A percentile compares a stretch with the other conserved stretches of the same genome.
Evolutionary conservation across 2,329 filamentous ascomycete genomes (phyloP).

Genomic region (Ascomycota sp.): DNA sequence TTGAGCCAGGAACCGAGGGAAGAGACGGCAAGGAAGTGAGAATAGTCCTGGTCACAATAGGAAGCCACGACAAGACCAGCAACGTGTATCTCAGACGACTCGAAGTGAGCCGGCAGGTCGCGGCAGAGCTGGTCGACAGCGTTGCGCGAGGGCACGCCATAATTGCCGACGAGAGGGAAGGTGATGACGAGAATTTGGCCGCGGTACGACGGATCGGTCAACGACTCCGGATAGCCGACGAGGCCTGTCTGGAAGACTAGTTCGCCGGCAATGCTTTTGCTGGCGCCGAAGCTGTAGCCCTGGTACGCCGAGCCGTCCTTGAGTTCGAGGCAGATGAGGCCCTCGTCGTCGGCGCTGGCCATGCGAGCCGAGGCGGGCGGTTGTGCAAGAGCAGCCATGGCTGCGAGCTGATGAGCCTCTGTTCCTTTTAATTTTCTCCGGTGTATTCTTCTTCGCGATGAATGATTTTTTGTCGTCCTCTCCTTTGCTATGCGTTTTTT

Average conservation of each 20-base stretch:
- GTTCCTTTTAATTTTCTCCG: too few species aligned
- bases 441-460: too few species aligned
- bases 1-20: slow-evolving; percentile 90
- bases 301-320: slow-evolving; percentile 79
- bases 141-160: slow-evolving; percentile 79
- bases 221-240: slow-evolving; percentile 92
- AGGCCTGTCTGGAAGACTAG: slow-evolving; percentile 98
- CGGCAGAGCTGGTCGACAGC: slow-evolving; percentile 64
- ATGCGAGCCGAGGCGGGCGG: slow-evolving; percentile 40
- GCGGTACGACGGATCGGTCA: slow-evolving; percentile 71
- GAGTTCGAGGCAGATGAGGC: slow-evolving; percentile 69
- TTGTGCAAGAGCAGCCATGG: slow-evolving; percentile 13
- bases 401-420: background rate
- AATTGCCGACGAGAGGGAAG: slow-evolving; percentile 89
- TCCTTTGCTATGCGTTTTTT: too few species aligned
- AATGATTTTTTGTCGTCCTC: too few species aligned
- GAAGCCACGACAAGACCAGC: slow-evolving; percentile 76
- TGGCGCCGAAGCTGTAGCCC: slow-evolving; percentile 87
- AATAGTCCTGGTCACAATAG: slow-evolving; percentile 87
- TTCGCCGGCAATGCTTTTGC: slow-evolving; percentile 86
- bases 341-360: slow-evolving; percentile 28
- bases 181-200: slow-evolving; percentile 92
- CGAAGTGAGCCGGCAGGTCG: slow-evolving; percentile 78
- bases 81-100: slow-evolving; percentile 80
- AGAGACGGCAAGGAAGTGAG: slow-evolving; percentile 75